Evolutionary conservation across 495 filamentous ascomycete genomes (phyloP).

Genomic region (Talaromyces borbonicus): DNA sequence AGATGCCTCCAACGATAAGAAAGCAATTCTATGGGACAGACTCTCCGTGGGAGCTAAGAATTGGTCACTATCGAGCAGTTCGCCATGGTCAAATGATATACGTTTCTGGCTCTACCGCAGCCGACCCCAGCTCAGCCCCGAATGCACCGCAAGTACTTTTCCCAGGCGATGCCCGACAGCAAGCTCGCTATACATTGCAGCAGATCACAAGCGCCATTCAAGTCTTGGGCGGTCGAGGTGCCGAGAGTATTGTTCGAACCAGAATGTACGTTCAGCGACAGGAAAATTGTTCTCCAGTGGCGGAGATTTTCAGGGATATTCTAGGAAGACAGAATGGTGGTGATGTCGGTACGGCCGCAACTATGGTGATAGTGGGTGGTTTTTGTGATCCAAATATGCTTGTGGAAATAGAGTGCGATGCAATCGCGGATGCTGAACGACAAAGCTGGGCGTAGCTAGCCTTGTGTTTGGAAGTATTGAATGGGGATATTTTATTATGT

Average conservation of each 20-base stretch:
- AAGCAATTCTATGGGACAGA: conserved; percentile 23
- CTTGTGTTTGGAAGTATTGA: background rate
- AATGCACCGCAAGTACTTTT: conserved; percentile 25
- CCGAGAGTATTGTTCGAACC: conserved; percentile 27
- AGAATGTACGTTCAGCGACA: conserved; percentile 31
- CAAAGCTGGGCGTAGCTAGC: background rate
- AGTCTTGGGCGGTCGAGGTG: conserved; percentile 29
- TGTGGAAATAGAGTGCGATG: conserved; percentile 38
- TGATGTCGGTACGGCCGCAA: conserved; percentile 28
- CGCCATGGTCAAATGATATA: conserved; percentile 33
- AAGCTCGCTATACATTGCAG: conserved; percentile 26
- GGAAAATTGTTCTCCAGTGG: conserved; percentile 25
- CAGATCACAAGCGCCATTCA: conserved; percentile 33
- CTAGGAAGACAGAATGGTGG: conserved; percentile 19
- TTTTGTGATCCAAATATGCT: conserved; percentile 38
- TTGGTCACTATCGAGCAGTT: conserved; percentile 40
- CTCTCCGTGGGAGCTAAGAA: conserved; percentile 33
- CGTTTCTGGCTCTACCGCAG: conserved; percentile 38
- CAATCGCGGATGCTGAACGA: conserved; percentile 17
- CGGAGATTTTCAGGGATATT: conserved; percentile 25
- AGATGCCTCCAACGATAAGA: background rate
- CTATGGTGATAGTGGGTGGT: conserved; percentile 31
- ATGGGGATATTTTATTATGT: no score
- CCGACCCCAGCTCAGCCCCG: conserved; percentile 23
- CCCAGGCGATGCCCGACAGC: conserved; percentile 29